Evolutionary conservation across 805 yeast species (phyloP), one percentile per base, ranked within the genome.

Genomic region (Lachancea fermentati): DNA sequence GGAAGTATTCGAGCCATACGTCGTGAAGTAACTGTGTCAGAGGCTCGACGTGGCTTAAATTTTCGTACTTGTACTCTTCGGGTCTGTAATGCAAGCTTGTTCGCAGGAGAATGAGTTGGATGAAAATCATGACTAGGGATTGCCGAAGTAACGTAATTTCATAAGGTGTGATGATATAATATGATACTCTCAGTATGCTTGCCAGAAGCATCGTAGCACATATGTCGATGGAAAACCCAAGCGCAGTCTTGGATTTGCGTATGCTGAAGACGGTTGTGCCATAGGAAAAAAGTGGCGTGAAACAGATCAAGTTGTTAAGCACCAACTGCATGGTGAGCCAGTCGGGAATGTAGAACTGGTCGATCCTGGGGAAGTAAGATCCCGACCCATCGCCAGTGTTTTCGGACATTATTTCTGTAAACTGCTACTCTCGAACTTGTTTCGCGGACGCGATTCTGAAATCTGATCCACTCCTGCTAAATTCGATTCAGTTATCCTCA

Each of bases 151-250:
- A 62, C 2, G 94, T 76, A n/a, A 75, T 60, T 58, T 88, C 96
- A 57, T 81, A 88, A 0, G 95, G 95, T 34, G 80, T 75, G 36
- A 85, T 79, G 46, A 82, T 60, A 66, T 82, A 89, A 65, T 85
- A 88, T 41, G 78, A 76, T 19, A 88, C 79, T 48, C 94, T 69
- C 34, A 87, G 63, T 4, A 79, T 75, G 31, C 87, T 75, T 1
- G 95, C 81, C 47, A 86, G 69, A 46, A 88, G 58, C 95, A 89
- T 87, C 5, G 95, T 85, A 5, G 87, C 89, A 63, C 96, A 89
- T 8, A 89, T 85, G 62, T 89, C 97, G n/a, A 87, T 68, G 4
- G 95, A 83, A 55, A 88, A 87, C 16, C 96, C 97, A 16, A 75
- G 68, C 1, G 91, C 75, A 0, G 88, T 73, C 55, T 79, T 67